These are phyloP conservation scores for Penicillium sp. DNA, from an alignment of 2,329 filamentous ascomycete genomes.

Conservation along the genomic window DNA sequence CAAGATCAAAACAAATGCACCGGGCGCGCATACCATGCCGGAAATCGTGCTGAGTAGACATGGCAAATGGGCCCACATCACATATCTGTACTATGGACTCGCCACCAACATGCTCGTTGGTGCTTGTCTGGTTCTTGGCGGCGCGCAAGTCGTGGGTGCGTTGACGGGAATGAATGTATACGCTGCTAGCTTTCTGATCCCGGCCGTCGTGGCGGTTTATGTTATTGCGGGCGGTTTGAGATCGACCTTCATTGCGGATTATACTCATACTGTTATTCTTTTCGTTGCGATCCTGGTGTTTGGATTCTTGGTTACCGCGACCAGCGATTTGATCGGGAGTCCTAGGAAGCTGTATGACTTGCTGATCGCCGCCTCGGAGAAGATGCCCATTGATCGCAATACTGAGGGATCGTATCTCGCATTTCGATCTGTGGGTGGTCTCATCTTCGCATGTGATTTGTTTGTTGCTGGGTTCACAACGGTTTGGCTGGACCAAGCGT, in stretches of 20 bases:
- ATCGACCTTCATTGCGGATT: constrained; percentile 46
- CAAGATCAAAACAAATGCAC: constrained; percentile 45
- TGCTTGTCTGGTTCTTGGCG: constrained; percentile 42
- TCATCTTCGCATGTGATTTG: constrained; percentile 42
- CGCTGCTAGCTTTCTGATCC: constrained; percentile 44
- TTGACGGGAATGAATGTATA: constrained; percentile 47
- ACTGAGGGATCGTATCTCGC: constrained; percentile 40
- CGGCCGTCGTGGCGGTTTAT: constrained; percentile 42
- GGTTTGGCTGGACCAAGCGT: constrained; percentile 46
- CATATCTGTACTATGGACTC: constrained; percentile 44
- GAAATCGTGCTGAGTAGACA: constrained; percentile 45
- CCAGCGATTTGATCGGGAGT: constrained; percentile 34
- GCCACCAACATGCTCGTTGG: constrained; percentile 47
- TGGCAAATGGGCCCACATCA: constrained; percentile 40
- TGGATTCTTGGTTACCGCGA: constrained; percentile 39
- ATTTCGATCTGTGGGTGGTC: constrained; percentile 37
- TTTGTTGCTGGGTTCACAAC: constrained; percentile 40
- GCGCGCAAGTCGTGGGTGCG: constrained; percentile 41
- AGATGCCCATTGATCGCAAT: constrained; percentile 34
- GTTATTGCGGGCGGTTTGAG: constrained; percentile 44
- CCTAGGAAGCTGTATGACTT: constrained; percentile 41
- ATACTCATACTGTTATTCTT: constrained; percentile 45
- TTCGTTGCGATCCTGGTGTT: constrained; percentile 44
- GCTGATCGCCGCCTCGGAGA: constrained; percentile 32
- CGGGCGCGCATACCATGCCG: constrained; percentile 46